Base-by-base conservation (phyloP, 1,284 basidiomycete species). In the Moesziomyces antarcticus region DNA sequence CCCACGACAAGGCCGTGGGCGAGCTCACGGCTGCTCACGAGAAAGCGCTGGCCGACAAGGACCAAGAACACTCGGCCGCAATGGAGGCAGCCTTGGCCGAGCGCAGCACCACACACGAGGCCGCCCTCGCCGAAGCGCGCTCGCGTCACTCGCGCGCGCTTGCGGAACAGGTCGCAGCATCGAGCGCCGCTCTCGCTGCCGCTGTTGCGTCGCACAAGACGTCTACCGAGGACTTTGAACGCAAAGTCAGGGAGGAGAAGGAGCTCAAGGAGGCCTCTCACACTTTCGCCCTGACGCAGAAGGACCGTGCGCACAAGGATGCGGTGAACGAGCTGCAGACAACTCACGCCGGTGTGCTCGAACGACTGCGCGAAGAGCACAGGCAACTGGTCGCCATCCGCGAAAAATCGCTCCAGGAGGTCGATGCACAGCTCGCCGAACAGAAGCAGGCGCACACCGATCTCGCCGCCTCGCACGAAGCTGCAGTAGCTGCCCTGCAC, bases 111-210 rank as follows among this genome's bases (percentile, higher is more conserved):
- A 30, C 61, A 21, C 78, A 80, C 55, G 74, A 80, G 4, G 67
- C 66, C 9, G 70, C 76, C 5, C 44, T 78, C 40, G 67, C 63
- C 20, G 78, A 81, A 51, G 76, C 75, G 11, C 69, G 79, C 25
- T 68, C 74, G 45, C 75, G 79, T 27, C 79, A 81, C 54, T 73
- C 79, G 14, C 56, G 54, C 10, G 73, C 73, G 3, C 51, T 81
- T 24, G 76, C 76, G 30, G 76, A 77, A 35, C 67, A 78, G 25
- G 71, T 80, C 3, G 71, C 74, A 20, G 57, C 72, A 5, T 74
- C 72, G 14, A 73, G 72, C 48, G 66, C 69, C 22, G 66, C 65
- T 6, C 62, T 77, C 4, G 67, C 68, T n/a, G 74, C 55, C 3
- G 74, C 64, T 35, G 64, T 74, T 21, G 74, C 68, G 0, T 53